Conservation (phyloP, 345 rosid species). For the Sisymbrium irio region DNA sequence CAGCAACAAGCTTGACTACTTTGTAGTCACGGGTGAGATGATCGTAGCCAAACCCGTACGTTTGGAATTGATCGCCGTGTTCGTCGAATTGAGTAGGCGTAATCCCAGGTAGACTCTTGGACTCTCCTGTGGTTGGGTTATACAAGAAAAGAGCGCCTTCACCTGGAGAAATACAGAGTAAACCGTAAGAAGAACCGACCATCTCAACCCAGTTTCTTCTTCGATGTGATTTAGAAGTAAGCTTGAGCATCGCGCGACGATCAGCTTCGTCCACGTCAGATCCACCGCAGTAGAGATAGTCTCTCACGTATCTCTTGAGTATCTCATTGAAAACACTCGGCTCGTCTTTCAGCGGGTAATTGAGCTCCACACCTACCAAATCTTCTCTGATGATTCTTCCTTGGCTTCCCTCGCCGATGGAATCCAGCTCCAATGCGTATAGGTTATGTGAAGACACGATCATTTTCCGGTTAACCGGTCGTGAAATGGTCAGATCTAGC, state of each 20-base stretch:
- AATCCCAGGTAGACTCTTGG: constrained; percentile 35
- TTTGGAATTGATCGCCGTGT: not conserved
- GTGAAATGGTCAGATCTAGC: constrained; percentile 6
- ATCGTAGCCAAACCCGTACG: constrained; percentile 43
- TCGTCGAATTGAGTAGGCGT: not conserved
- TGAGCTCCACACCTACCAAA: constrained; percentile 23
- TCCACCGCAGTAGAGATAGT: constrained; percentile 16
- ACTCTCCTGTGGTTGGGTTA: constrained; percentile 47
- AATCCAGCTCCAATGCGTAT: constrained; percentile 18
- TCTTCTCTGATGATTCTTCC: not conserved
- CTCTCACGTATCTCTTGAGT: constrained; percentile 22
- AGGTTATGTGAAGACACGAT: constrained; percentile 32
- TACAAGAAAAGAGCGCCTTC: constrained; percentile 38
- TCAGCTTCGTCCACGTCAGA: constrained; percentile 28
- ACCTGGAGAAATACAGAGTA: constrained; percentile 41
- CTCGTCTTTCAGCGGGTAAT: constrained; percentile 32
- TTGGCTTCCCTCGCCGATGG: constrained; percentile 16
- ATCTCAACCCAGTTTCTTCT: constrained; percentile 38
- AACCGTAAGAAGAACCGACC: constrained; percentile 46
- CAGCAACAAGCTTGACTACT: constrained; percentile 27
- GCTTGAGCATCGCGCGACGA: constrained; percentile 32
- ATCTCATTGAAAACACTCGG: constrained; percentile 21
- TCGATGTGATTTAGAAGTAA: not conserved
- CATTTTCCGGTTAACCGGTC: constrained; percentile 6
- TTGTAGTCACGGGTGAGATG: constrained; percentile 38